A percentile compares a stretch with the other conserved stretches of the same genome.
phyloP scores from a whole-genome alignment of 225 moss, liverwort and hornwort genomes.

The Polytrichum commune region DNA sequence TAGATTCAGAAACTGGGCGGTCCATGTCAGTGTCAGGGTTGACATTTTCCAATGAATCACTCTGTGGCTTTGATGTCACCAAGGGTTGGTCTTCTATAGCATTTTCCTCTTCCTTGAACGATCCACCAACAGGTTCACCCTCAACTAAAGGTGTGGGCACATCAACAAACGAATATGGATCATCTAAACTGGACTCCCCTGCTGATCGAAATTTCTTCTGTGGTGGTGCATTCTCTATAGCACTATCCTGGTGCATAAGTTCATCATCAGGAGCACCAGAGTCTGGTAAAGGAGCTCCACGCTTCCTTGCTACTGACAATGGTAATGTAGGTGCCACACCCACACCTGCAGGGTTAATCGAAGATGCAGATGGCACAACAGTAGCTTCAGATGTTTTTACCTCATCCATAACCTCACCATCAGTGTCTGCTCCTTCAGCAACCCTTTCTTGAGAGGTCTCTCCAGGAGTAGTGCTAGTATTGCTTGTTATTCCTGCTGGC shows the following conservation, averaged over 20 bases:
- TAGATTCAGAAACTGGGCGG: slow-evolving; percentile 43
- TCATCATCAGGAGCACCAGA: slow-evolving; percentile 40
- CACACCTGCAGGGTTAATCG: slow-evolving; percentile 34
- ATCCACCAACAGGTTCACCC: slow-evolving; percentile 18
- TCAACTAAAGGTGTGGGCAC: slow-evolving; percentile 11
- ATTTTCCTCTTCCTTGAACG: neutral
- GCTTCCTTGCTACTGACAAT: slow-evolving; percentile 50
- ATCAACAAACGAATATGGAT: slow-evolving; percentile 12
- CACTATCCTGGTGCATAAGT: slow-evolving; percentile 29
- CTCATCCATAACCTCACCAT: slow-evolving; percentile 54
- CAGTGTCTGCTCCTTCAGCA: slow-evolving; percentile 53
- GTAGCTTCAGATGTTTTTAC: slow-evolving; percentile 26
- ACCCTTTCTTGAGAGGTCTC: slow-evolving; percentile 57
- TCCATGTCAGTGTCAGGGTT: slow-evolving; percentile 42
- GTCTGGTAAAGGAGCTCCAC: slow-evolving; percentile 50
- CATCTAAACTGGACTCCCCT: slow-evolving; percentile 43
- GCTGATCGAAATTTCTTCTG: slow-evolving; percentile 71
- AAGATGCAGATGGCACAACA: slow-evolving; percentile 25
- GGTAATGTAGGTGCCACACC: slow-evolving; percentile 34
- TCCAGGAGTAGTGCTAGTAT: slow-evolving; percentile 51
- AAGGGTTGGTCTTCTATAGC: neutral
- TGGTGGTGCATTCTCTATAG: slow-evolving; percentile 67
- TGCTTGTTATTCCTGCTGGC: slow-evolving; percentile 52
- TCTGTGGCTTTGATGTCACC: slow-evolving; percentile 1
- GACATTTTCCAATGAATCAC: too few relatives aligned